Evolutionary conservation across 2,329 filamentous ascomycete species (phyloP).

Genomic region (Pseudogymnoascus pannorum): DNA sequence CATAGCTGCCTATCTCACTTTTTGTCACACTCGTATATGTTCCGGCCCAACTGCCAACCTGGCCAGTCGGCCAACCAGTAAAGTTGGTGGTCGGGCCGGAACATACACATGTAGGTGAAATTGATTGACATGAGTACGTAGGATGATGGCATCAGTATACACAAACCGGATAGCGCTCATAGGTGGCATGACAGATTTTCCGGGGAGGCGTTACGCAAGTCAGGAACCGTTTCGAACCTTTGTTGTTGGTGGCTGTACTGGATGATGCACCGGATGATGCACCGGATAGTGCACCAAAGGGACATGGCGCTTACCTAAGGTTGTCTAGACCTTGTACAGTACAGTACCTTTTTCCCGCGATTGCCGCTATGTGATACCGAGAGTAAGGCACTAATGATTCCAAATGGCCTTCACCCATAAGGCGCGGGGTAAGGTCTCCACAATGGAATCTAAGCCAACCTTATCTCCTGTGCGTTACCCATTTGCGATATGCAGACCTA

Average conservation of each 20-base stretch:
- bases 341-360: background rate
- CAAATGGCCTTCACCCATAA: background rate
- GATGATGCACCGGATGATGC: background rate
- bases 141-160: background rate
- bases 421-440: background rate
- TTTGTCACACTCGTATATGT: background rate
- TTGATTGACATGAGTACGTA: background rate
- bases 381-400: background rate
- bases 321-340: background rate
- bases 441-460: background rate
- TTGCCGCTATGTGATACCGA: background rate
- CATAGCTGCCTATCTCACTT: background rate
- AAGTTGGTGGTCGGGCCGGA: too few relatives aligned
- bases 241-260: background rate
- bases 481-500: background rate
- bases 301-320: background rate
- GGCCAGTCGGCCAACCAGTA: too few relatives aligned
- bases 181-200: background rate
- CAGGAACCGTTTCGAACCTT: background rate
- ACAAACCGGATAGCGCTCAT: background rate
- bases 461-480: background rate
- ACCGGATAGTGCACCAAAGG: background rate
- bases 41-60: too few relatives aligned
- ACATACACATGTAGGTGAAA: background rate
- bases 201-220: background rate